Percentiles rank a stretch among this genome's conserved stretches.
Evolutionary conservation across 1,284 basidiomycete species (phyloP).

Genomic region (Pterula multifida): DNA sequence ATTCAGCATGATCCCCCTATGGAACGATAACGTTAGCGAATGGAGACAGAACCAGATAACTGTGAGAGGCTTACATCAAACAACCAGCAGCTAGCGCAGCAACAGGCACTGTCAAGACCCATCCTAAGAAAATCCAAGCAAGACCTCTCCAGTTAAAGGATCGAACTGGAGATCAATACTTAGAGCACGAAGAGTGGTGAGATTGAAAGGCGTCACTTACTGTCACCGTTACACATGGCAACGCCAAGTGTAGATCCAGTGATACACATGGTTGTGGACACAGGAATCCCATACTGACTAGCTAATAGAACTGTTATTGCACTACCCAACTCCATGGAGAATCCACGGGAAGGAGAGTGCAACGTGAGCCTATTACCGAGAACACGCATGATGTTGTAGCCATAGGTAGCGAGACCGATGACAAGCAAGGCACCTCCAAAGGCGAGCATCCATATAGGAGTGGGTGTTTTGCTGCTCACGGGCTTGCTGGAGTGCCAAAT

Average conservation of each 20-base stretch:
- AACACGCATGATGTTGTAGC: slow-evolving; percentile 20
- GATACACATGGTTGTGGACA: slow-evolving; percentile 19
- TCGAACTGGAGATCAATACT: slow-evolving; percentile 3
- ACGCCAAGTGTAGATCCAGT: slow-evolving; percentile 7
- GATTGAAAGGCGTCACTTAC: neutral
- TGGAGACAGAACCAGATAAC: neutral
- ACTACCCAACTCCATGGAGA: slow-evolving; percentile 18
- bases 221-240: neutral
- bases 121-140: slow-evolving; percentile 16
- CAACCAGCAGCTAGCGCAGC: slow-evolving; percentile 15
- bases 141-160: slow-evolving; percentile 9
- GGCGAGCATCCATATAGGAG: slow-evolving; percentile 16
- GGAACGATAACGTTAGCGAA: neutral
- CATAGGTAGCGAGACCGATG: slow-evolving; percentile 15
- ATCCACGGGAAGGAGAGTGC: slow-evolving; percentile 19
- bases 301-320: slow-evolving; percentile 20
- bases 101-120: slow-evolving; percentile 16
- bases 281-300: slow-evolving; percentile 18
- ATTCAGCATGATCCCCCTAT: slow-evolving; percentile 17
- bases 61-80: slow-evolving; percentile 10
- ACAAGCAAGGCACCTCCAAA: slow-evolving; percentile 17
- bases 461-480: slow-evolving; percentile 12
- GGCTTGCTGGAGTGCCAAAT: slow-evolving; percentile 16
- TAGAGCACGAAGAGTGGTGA: neutral
- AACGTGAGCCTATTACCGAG: slow-evolving; percentile 20